These are phyloP conservation scores for Colletotrichum sp. DNA, from an alignment of 2,329 filamentous ascomycete genomes.

Conservation along the genomic window DNA sequence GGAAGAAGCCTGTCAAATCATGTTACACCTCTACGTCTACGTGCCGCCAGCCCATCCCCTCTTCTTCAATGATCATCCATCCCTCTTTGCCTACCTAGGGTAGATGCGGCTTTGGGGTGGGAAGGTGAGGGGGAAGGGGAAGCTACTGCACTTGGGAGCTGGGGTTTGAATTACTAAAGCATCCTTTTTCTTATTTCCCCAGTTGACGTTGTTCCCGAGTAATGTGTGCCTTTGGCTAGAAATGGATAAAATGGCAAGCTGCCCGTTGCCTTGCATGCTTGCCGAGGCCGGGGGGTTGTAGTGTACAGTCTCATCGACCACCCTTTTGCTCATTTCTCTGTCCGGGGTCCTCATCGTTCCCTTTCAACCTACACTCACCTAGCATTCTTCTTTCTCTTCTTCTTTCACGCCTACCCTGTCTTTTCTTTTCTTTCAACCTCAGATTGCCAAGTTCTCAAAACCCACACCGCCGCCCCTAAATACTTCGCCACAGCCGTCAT, in stretches of 20 bases:
- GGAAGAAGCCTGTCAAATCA: not conserved
- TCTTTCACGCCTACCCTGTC: not conserved
- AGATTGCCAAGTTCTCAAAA: not conserved
- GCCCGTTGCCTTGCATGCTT: not conserved
- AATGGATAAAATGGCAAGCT: not conserved
- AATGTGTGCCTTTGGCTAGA: not conserved
- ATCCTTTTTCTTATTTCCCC: not conserved
- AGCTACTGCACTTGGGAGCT: not conserved
- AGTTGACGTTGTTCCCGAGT: not conserved
- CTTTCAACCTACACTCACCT: not conserved
- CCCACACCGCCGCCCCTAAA: not conserved
- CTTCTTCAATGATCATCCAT: slow-evolving; percentile 3
- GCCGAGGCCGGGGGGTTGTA: not conserved
- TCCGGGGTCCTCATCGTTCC: not conserved
- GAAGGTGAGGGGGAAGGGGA: not conserved
- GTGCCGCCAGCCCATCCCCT: not conserved
- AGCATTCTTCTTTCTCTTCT: not conserved
- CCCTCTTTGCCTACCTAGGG: not conserved
- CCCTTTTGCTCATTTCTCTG: not conserved
- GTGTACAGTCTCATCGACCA: not conserved
- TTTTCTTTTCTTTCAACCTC: not conserved
- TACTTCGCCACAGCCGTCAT: not conserved
- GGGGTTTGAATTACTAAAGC: not conserved
- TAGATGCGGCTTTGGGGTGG: slow-evolving; percentile 6
- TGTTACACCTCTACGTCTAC: not conserved